Evolutionary conservation across 2,329 filamentous ascomycete species (phyloP), one percentile per base, ranked within the genome.

Genomic region (Sporothrix luriei): DNA sequence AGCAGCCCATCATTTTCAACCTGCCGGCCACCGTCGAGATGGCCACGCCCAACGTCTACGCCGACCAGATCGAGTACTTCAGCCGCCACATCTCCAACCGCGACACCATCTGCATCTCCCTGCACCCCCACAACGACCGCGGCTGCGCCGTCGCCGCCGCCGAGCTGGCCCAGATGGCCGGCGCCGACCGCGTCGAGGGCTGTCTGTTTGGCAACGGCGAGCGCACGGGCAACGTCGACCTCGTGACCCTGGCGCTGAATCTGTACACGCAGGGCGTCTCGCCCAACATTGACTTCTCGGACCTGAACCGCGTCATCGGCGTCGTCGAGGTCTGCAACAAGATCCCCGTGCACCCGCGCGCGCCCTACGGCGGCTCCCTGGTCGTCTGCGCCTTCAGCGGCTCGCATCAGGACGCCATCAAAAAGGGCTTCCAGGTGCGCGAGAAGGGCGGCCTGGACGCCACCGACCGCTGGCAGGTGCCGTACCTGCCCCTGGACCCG

Each of bases 11-110:
- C 79, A 97, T 99, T 78, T 95, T 99, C 85, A 98, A 98, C 82
- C 85, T 99, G 66, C 94, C 95, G 0, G 94, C 95, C 1, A 99
- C 95, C 0, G 94, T 98, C 48, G 95, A 99, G 82, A 90, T 97
- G 89, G 82, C 92, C 0, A 97, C 95, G 0, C 94, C 94, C 46
- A 99, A 99, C 78, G 87, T 97, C 62, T 99, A 95, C 78, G 95
- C 95, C 65, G 95, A 99, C 77, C 91, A 96, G 82, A 92, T 99
- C 72, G 95, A 99, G 79, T 97, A 92, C 82, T 99, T 99, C 80
- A 97, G 93, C 83, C 87, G 85, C 67, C 85, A 94, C 78, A 93
- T 98, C 77, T 85, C 86, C 0, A 91, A 97, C 79, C 85, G 94
- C 67, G 90, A 97, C 76, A 95, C 93, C 82, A 86, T 97, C 66